phyloP scores from a whole-genome alignment of 2,329 filamentous ascomycete genomes.

The Fusarium guadeloupense region DNA sequence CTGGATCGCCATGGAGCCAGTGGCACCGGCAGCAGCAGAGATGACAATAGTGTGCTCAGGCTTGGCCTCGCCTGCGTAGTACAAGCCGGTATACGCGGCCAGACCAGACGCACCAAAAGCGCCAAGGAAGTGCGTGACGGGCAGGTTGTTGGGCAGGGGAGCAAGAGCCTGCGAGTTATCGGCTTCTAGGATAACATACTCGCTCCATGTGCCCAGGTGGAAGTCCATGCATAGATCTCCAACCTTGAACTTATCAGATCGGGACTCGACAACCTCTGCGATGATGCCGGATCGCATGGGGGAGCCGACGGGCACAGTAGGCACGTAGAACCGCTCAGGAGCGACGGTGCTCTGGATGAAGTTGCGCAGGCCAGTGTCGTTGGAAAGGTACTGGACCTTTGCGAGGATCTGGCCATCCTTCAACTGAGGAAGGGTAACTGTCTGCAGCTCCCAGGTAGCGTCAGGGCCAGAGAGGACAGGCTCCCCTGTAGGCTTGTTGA shows the following conservation, averaged over 20 bases:
- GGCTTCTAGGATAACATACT: constrained; percentile 41
- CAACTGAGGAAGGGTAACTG: constrained; percentile 37
- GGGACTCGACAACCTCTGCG: constrained; percentile 43
- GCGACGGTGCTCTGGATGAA: constrained; percentile 44
- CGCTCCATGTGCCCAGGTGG: constrained; percentile 44
- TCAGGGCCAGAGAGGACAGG: constrained; percentile 41
- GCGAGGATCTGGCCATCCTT: constrained; percentile 43
- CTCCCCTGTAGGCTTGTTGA: constrained; percentile 40
- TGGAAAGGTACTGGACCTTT: constrained; percentile 44
- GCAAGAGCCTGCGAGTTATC: constrained; percentile 38
- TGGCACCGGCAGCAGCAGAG: constrained; percentile 43
- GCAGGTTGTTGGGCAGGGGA: constrained; percentile 37
- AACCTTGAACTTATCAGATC: constrained; percentile 37
- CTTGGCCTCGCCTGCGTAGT: constrained; percentile 40
- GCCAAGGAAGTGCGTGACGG: constrained; percentile 43
- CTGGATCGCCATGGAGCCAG: constrained; percentile 45
- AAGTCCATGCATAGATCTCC: constrained; percentile 45
- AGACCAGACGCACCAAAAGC: constrained; percentile 44
- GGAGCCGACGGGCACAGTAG: constrained; percentile 41
- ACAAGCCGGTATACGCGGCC: constrained; percentile 41
- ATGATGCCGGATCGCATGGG: constrained; percentile 45
- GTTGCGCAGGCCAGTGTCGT: constrained; percentile 44
- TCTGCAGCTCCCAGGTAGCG: constrained; percentile 42
- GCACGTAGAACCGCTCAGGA: constrained; percentile 44
- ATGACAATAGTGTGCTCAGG: constrained; percentile 44